Conservation (phyloP, 352 stramenopile genomes). For the Lagenidium giganteum region DNA sequence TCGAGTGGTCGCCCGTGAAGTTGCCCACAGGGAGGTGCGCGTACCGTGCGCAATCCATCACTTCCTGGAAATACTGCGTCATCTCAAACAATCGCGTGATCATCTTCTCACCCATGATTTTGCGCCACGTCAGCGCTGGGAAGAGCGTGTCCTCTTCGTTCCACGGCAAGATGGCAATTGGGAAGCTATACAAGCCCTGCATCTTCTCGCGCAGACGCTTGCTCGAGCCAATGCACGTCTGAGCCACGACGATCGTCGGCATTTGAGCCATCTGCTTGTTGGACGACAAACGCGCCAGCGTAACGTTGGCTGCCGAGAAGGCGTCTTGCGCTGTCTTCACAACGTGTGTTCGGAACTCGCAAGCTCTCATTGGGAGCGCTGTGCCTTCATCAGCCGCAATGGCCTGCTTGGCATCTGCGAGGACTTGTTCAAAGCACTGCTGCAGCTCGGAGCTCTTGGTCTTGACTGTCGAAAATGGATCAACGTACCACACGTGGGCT, state of each 20-base stretch:
- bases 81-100: slow-evolving; percentile 77
- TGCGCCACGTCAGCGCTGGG: slow-evolving; percentile 94
- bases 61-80: slow-evolving; percentile 87
- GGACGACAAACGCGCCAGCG: slow-evolving; percentile 76
- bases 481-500: slow-evolving; percentile 60
- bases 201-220: slow-evolving; percentile 76
- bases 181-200: slow-evolving; percentile 89
- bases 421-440: slow-evolving; percentile 47
- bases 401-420: slow-evolving; percentile 33
- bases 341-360: slow-evolving; percentile 60
- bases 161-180: slow-evolving; percentile 86
- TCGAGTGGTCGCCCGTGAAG: slow-evolving; percentile 87
- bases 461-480: slow-evolving; percentile 54
- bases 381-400: slow-evolving; percentile 19
- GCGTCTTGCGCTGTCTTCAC: slow-evolving; percentile 75
- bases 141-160: slow-evolving; percentile 76
- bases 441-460: slow-evolving; percentile 37
- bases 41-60: slow-evolving; percentile 81
- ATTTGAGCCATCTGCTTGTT: slow-evolving; percentile 67
- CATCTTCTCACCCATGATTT: slow-evolving; percentile 72
- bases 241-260: slow-evolving; percentile 87
- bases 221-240: slow-evolving; percentile 54
- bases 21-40: slow-evolving; percentile 95
- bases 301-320: slow-evolving; percentile 83
- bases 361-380: slow-evolving; percentile 36